These are phyloP conservation scores for Fusarium sp. DNA, from an alignment of 2,329 filamentous ascomycete genomes.

Conservation along the genomic window DNA sequence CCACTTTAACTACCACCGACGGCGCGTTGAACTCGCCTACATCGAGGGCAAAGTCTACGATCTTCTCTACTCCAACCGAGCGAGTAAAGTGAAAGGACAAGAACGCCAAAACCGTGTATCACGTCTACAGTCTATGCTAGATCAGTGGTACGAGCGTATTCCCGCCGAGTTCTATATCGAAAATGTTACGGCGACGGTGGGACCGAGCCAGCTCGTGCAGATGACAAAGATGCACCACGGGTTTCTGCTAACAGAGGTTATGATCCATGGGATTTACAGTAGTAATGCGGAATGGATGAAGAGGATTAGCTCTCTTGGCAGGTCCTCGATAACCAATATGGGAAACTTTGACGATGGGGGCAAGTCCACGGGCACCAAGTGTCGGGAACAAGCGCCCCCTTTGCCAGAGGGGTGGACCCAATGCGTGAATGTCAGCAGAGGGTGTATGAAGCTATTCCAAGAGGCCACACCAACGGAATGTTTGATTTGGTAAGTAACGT, in stretches of 20 bases:
- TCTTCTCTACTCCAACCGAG: slow-evolving; percentile 52
- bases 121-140: slow-evolving; percentile 51
- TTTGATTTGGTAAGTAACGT: slow-evolving; percentile 49
- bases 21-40: slow-evolving; percentile 56
- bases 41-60: slow-evolving; percentile 59
- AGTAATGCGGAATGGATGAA: slow-evolving; percentile 55
- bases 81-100: slow-evolving; percentile 45
- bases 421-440: slow-evolving; percentile 52
- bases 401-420: slow-evolving; percentile 50
- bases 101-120: slow-evolving; percentile 50
- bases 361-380: not conserved
- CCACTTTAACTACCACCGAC: slow-evolving; percentile 55
- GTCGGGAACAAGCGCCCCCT: slow-evolving; percentile 25
- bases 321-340: slow-evolving; percentile 37
- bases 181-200: slow-evolving; percentile 48
- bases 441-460: slow-evolving; percentile 52
- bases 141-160: slow-evolving; percentile 54
- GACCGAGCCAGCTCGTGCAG: slow-evolving; percentile 49
- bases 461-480: slow-evolving; percentile 49
- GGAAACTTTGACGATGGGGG: slow-evolving; percentile 28
- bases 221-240: slow-evolving; percentile 56
- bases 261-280: slow-evolving; percentile 57
- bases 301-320: slow-evolving; percentile 48
- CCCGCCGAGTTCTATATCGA: slow-evolving; percentile 53
- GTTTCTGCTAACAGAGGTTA: slow-evolving; percentile 54